These are phyloP conservation scores for Fistulifera pelliculosa DNA, from an alignment of 108 stramenopile species.

Conservation along the genomic window DNA sequence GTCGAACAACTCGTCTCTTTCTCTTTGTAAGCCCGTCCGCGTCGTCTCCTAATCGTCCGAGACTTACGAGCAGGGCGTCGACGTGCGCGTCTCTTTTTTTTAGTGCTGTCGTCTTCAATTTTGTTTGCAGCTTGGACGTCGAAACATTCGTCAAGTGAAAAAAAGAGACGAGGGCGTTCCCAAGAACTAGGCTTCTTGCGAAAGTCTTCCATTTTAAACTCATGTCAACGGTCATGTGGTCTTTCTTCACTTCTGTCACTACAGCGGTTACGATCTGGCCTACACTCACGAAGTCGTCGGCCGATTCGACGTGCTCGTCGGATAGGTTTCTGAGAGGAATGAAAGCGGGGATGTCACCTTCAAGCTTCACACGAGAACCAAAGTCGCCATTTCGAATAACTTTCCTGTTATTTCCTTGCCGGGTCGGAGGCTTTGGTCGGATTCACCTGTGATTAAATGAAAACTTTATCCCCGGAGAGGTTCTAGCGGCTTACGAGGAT, in stretches of 20 bases:
- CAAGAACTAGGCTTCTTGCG: slow-evolving; percentile 67
- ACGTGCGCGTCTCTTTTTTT: slow-evolving; percentile 66
- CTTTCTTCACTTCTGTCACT: slow-evolving; percentile 85
- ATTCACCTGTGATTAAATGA: slow-evolving; percentile 79
- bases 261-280: slow-evolving; percentile 75
- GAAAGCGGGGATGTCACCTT: slow-evolving; percentile 81
- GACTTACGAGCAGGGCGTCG: slow-evolving; percentile 49
- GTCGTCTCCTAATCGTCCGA: slow-evolving; percentile 30
- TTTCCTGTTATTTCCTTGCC: slow-evolving; percentile 82
- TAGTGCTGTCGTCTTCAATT: slow-evolving; percentile 68
- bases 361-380: slow-evolving; percentile 82
- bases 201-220: slow-evolving; percentile 80
- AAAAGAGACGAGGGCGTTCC: slow-evolving; percentile 66
- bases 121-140: slow-evolving; percentile 43
- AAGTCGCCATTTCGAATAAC: slow-evolving; percentile 74
- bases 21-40: slow-evolving; percentile 30
- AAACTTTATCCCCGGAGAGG: slow-evolving; percentile 64
- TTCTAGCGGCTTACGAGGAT: slow-evolving; percentile 80
- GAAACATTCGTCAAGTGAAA: slow-evolving; percentile 56
- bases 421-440: slow-evolving; percentile 70
- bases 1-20: slow-evolving; percentile 54
- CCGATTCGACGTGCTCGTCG: slow-evolving; percentile 81
- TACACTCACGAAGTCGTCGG: slow-evolving; percentile 70
- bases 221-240: slow-evolving; percentile 84
- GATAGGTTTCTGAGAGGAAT: slow-evolving; percentile 71